Conservation (phyloP, 768 basidiomycete species). For the Lentinula edodes region DNA sequence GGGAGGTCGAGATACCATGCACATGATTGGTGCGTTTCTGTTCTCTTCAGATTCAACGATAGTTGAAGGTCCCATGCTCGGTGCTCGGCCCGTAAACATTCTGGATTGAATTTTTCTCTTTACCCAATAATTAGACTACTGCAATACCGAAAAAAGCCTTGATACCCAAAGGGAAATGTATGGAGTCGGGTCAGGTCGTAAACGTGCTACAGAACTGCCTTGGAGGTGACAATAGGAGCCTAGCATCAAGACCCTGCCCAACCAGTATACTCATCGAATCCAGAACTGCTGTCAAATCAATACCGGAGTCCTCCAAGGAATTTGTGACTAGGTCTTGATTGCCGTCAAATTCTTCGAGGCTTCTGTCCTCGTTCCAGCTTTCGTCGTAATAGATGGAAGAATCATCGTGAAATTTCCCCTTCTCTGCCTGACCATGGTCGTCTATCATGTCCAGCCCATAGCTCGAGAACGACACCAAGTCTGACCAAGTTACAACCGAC, state of each 20-base stretch:
- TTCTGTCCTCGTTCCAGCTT: neutral
- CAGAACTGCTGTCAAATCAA: neutral
- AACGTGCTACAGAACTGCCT: neutral
- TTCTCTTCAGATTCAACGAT: neutral
- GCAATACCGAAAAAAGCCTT: neutral
- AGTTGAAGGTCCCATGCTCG: neutral
- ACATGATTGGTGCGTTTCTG: neutral
- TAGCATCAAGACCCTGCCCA: neutral
- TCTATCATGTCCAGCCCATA: neutral
- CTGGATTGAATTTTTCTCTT: too few species aligned
- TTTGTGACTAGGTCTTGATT: neutral
- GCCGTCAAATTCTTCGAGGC: neutral
- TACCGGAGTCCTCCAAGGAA: neutral
- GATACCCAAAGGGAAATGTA: neutral
- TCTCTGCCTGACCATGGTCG: neutral
- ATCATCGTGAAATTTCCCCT: neutral
- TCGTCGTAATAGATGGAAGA: neutral
- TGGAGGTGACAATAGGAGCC: neutral
- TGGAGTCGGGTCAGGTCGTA: neutral
- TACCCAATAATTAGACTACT: neutral
- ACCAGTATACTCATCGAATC: constrained; percentile 4
- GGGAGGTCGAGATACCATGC: neutral
- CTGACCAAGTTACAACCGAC: constrained; percentile 5
- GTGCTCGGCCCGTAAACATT: neutral
- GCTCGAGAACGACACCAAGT: constrained; percentile 5